These are phyloP conservation scores for Phyllosticta ampelicida DNA, from an alignment of 2,329 filamentous ascomycete species.

Conservation along the genomic window DNA sequence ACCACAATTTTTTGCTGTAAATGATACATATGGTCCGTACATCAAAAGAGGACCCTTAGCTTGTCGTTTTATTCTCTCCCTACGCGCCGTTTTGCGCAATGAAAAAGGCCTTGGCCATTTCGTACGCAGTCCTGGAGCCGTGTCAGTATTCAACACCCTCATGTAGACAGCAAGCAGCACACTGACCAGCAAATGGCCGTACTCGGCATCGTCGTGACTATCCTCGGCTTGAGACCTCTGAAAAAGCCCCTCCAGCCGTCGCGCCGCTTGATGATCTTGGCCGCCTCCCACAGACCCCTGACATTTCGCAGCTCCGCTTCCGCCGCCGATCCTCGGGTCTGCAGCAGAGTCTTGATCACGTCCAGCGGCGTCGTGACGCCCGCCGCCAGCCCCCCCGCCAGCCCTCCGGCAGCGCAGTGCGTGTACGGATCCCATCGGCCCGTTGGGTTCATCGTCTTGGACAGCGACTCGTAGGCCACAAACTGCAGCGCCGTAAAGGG, in stretches of 20 bases:
- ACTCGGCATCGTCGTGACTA: slow-evolving; percentile 95
- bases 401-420: slow-evolving; percentile 82
- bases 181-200: slow-evolving; percentile 96
- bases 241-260: slow-evolving; percentile 85
- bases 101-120: slow-evolving; percentile 60
- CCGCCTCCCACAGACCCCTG: slow-evolving; percentile 70
- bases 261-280: slow-evolving; percentile 67
- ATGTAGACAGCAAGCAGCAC: not conserved
- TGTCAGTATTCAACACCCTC: slow-evolving; percentile 13
- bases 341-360: slow-evolving; percentile 94
- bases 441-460: slow-evolving; percentile 79
- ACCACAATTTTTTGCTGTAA: not conserved
- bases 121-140: slow-evolving; percentile 48
- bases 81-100: slow-evolving; percentile 32
- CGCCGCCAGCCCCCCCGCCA: slow-evolving; percentile 87
- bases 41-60: not conserved
- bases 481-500: slow-evolving; percentile 97
- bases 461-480: slow-evolving; percentile 93
- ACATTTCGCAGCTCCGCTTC: slow-evolving; percentile 77
- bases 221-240: slow-evolving; percentile 79
- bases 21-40: not conserved
- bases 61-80: not conserved
- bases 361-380: slow-evolving; percentile 93
- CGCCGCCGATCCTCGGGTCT: slow-evolving; percentile 75
- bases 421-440: slow-evolving; percentile 85